Base-by-base conservation (phyloP, 768 basidiomycete genomes). In the Trametes meyenii region DNA sequence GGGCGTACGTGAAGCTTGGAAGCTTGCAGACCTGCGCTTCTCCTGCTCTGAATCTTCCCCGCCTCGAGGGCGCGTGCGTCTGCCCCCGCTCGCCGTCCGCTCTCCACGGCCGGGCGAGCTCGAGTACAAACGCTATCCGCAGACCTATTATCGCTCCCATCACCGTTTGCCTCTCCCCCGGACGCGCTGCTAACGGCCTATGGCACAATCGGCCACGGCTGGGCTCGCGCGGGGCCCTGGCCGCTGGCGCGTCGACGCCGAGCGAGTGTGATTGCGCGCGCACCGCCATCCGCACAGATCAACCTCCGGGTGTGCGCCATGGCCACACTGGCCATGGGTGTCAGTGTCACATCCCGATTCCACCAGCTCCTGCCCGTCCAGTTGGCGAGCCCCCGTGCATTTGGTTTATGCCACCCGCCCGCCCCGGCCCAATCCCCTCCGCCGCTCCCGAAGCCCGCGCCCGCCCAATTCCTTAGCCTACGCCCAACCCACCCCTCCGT, bases 251-350 rank as follows among this genome's bases (percentile, higher is more conserved):
- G 23, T 23, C 48, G 7, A 48, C 23, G 17, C 26, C 46, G 35
- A 3, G 11, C 5, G 29, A 29, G 57, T 19, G 57, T 50, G 57
- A 58, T 58, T 58, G 49, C 40, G 36, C 8, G 57, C 36, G 48
- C 49, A 58, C 51, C 57, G 57, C 57, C 57, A 49, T 58, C 57
- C 57, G 57, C 57, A 43, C 49, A 26, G 12, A 58, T 58, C 49
- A 58, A 58, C 49, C 42, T 19, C 57, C 57, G 57, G 51, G 57
- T 14, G 29, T 8, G 29, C 4, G n/a, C n/a, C n/a, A n/a, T n/a
- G n/a, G n/a, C n/a, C n/a, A n/a, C n/a, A n/a, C 3, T 33, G 29
- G 29, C 29, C 29, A 33, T 33, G 42, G 21, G 24, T n/a, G n/a
- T n/a, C n/a, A n/a, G 45, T 40, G 56, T 58, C 56, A 50, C 39